Evolutionary conservation across 345 rosid genomes (phyloP).

Genomic region (Nephelium lappaceum): DNA sequence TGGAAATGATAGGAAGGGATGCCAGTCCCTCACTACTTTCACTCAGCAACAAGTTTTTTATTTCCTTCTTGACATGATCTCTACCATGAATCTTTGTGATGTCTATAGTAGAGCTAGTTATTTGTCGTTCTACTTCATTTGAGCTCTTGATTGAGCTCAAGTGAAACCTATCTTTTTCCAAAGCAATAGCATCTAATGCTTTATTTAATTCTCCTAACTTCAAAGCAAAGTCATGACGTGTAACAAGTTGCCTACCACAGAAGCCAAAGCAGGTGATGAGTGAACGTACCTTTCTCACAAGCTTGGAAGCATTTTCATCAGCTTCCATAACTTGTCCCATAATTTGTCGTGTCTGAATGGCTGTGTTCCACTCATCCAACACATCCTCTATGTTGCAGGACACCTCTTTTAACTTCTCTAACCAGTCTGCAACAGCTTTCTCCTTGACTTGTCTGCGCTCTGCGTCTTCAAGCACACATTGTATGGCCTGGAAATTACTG

Average conservation of each 20-base stretch:
- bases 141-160: neutral
- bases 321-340: neutral
- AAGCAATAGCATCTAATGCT: neutral
- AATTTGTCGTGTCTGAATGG: neutral
- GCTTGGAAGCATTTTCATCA: neutral
- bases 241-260: neutral
- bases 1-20: no score
- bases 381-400: neutral
- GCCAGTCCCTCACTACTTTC: no score
- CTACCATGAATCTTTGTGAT: no score
- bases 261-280: neutral
- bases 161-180: neutral
- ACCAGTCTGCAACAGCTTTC: neutral
- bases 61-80: no score
- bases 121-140: no score
- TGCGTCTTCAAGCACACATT: neutral
- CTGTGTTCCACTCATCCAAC: conserved; percentile 11
- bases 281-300: neutral
- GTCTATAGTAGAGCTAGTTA: no score
- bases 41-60: no score
- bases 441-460: neutral
- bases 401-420: neutral
- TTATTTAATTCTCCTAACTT: neutral
- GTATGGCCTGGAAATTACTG: neutral
- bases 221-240: neutral